These are phyloP conservation scores for Plantago elongata DNA, from an alignment of 257 asterid species.

Conservation along the genomic window DNA sequence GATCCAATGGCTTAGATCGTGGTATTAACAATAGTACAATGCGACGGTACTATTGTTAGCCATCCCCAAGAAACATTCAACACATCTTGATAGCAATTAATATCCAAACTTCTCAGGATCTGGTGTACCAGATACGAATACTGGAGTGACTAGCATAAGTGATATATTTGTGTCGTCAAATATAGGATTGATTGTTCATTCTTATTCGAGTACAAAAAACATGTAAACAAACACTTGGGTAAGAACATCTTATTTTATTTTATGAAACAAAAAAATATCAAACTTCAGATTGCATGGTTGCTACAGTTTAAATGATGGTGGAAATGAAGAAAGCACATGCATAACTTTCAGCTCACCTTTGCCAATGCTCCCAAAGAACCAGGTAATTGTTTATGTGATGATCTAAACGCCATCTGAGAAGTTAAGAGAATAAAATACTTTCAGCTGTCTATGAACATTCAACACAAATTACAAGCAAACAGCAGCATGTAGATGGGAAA, in stretches of 20 bases:
- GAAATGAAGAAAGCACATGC: constrained; percentile 2
- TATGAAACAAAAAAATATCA: constrained; percentile 1
- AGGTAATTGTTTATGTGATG: constrained; percentile 38
- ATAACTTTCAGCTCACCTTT: constrained; percentile 50
- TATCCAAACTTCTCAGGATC: too few species aligned
- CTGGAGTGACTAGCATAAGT: too few species aligned
- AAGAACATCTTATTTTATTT: constrained; percentile 6
- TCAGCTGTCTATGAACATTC: constrained; percentile 7
- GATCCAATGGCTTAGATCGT: too few species aligned
- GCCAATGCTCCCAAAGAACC: constrained; percentile 49
- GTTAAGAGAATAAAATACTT: constrained; percentile 19
- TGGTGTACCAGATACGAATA: too few species aligned
- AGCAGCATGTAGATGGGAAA: constrained; percentile 9
- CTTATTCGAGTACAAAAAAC: neutral
- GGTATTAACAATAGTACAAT: too few species aligned
- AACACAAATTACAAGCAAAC: constrained; percentile 11
- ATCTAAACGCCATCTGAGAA: constrained; percentile 56
- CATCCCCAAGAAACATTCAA: too few species aligned
- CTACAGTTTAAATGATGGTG: constrained; percentile 4
- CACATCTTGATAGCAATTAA: too few species aligned
- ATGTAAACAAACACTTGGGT: constrained; percentile 2
- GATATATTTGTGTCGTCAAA: too few species aligned
- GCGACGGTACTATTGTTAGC: too few species aligned
- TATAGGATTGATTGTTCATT: too few species aligned
- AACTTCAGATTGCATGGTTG: constrained; percentile 6